Evolutionary conservation across 2,329 filamentous ascomycete genomes (phyloP), one percentile per base, ranked within the genome.

Genomic region (Alternaria arbusti): DNA sequence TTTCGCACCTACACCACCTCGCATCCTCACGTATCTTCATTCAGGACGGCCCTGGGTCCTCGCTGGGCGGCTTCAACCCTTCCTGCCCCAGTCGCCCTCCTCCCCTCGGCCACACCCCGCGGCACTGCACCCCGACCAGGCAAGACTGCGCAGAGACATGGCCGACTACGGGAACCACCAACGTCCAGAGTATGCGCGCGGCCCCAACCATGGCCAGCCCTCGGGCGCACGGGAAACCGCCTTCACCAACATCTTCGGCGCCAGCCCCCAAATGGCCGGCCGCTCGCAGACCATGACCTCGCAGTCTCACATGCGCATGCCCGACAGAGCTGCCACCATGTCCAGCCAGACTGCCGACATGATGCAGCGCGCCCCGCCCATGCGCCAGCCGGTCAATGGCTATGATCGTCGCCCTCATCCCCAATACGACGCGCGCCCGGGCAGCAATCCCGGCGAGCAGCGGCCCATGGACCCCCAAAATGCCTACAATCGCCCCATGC

Each of bases 231-330:
- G 96, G 83, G 94, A 99, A 88, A 93, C 93, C 71, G 96, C 95
- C 70, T 99, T 96, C 81, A 93, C 92, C 70, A 95, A 95, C 82
- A 98, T 98, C 78, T 99, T 98, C 79, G 96, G 95, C 72, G 90
- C 92, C 69, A 94, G 93, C 68, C 93, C 93, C 50, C 89, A 77
- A 65, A 73, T 78, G 76, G 74, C 92, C 49, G 95, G 95, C 62
- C 91, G 96, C 79, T 96, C 94, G 61, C 94, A 97, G 77, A 97
- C 95, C 25, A 97, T 98, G 94, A 96, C 90, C 68, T 94, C 92
- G 59, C 90, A 93, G 68, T 86, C 90, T 30, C 82, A 85, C 63
- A 88, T 87, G 83, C 73, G 86, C 63, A 84, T 85, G 56, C 83
- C 85, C 55, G 92, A 91, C 71, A 89, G 94, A 72, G 93, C 93